These are phyloP conservation scores for Populus tomentosa DNA, from an alignment of 441 rosid genomes.

Conservation along the genomic window DNA sequence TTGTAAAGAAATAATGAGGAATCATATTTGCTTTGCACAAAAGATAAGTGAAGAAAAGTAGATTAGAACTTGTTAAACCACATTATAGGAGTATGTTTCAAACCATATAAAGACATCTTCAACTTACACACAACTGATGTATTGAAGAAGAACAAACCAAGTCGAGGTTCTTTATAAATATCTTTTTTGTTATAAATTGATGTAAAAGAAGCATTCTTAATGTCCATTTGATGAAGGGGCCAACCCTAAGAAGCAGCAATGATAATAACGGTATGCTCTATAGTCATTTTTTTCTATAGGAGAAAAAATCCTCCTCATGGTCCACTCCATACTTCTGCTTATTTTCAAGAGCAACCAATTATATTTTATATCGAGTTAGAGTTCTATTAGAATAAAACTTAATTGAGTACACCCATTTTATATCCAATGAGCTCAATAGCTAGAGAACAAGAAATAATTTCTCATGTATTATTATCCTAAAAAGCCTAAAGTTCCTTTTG, in stretches of 20 bases:
- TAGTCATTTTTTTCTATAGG: background rate
- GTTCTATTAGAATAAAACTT: background rate
- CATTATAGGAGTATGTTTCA: background rate
- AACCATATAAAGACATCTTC: background rate
- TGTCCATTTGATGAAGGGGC: background rate
- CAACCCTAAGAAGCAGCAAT: background rate
- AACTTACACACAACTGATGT: background rate
- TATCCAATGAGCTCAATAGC: background rate
- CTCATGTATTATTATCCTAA: background rate
- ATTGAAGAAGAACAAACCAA: background rate
- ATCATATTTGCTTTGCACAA: conserved; percentile 1
- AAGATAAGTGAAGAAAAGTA: background rate
- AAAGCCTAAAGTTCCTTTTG: background rate
- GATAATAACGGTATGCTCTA: no score
- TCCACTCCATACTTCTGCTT: background rate
- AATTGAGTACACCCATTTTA: no score
- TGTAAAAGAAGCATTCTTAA: no score
- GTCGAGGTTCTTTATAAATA: background rate
- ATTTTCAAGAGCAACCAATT: no score
- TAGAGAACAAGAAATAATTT: background rate
- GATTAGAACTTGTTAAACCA: background rate
- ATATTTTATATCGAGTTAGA: background rate
- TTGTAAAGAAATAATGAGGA: background rate
- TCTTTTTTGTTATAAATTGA: background rate
- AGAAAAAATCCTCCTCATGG: background rate